A percentile compares a stretch with the other conserved stretches of the same genome.
phyloP scores from a whole-genome alignment of 495 filamentous ascomycete species.

The Hypomontagnella submonticulosa region DNA sequence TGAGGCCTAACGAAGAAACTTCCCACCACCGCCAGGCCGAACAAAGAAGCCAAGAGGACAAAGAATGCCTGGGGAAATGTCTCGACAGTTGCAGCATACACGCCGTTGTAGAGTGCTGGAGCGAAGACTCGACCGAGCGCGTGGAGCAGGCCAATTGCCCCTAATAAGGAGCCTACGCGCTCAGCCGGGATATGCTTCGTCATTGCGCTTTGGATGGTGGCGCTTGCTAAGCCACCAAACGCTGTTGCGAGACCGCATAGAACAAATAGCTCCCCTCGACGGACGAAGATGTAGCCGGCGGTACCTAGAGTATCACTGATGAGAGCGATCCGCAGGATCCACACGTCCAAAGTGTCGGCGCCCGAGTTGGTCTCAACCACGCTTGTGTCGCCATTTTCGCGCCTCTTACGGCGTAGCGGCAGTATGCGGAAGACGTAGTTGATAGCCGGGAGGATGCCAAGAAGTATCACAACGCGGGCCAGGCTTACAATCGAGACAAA shows the following conservation, averaged over 20 bases:
- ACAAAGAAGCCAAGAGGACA: conserved; percentile 73
- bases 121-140: conserved; percentile 80
- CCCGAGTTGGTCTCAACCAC: conserved; percentile 66
- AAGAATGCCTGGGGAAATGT: conserved; percentile 85
- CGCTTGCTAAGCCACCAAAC: conserved; percentile 84
- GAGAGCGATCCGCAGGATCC: conserved; percentile 78
- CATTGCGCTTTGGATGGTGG: conserved; percentile 81
- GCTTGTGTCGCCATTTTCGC: conserved; percentile 44
- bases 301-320: conserved; percentile 82
- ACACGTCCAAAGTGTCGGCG: conserved; percentile 81
- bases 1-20: conserved; percentile 77
- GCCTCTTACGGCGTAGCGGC: conserved; percentile 46
- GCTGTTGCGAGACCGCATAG: conserved; percentile 75
- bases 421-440: conserved; percentile 73
- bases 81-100: conserved; percentile 84
- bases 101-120: conserved; percentile 82
- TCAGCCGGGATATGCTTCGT: conserved; percentile 92
- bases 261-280: conserved; percentile 66
- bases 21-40: conserved; percentile 70
- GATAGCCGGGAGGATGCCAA: conserved; percentile 77
- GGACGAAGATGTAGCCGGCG: conserved; percentile 73
- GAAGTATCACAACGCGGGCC: conserved; percentile 76
- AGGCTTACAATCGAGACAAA: conserved; percentile 82
- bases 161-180: conserved; percentile 83
- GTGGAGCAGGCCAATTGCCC: conserved; percentile 87